A percentile compares a stretch with the other conserved stretches of the same genome.
Evolutionary conservation across 345 rosid genomes (phyloP).

Genomic region (Erucastrum elatum): DNA sequence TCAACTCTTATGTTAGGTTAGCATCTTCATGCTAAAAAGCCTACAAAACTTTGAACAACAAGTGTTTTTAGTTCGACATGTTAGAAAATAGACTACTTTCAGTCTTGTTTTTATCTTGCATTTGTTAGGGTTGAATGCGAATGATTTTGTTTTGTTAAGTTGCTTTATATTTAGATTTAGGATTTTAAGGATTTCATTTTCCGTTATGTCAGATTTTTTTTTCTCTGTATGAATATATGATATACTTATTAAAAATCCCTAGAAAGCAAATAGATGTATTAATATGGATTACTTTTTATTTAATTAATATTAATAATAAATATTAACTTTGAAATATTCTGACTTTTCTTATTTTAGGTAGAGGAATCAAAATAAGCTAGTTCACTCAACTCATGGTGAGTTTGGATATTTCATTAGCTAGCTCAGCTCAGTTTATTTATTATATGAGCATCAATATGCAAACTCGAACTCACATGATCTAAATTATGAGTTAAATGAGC

Average conservation of each 20-base stretch:
- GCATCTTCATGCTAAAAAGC: constrained; percentile 19
- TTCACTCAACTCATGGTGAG: no score
- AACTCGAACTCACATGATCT: no score
- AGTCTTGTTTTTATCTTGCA: background rate
- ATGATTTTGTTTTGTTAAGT: background rate
- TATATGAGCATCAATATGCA: no score
- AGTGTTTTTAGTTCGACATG: constrained; percentile 6
- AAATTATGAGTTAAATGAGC: no score
- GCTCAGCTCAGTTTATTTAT: no score
- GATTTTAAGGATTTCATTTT: background rate
- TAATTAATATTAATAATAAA: background rate
- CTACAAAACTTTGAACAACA: constrained; percentile 27
- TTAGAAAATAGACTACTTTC: constrained; percentile 6
- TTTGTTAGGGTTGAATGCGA: background rate
- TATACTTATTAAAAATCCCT: no score
- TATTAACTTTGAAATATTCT: background rate
- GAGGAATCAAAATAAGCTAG: no score
- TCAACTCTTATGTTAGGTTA: constrained; percentile 29
- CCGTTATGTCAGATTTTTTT: background rate
- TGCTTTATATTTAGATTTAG: background rate
- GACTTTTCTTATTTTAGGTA: background rate
- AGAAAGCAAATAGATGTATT: no score
- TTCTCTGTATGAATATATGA: background rate
- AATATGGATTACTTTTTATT: no score
- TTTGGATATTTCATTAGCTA: no score